Percentiles rank a stretch among this genome's conserved stretches.
Conservation (phyloP, 805 yeast genomes). For the Debaryomyces maramus region DNA sequence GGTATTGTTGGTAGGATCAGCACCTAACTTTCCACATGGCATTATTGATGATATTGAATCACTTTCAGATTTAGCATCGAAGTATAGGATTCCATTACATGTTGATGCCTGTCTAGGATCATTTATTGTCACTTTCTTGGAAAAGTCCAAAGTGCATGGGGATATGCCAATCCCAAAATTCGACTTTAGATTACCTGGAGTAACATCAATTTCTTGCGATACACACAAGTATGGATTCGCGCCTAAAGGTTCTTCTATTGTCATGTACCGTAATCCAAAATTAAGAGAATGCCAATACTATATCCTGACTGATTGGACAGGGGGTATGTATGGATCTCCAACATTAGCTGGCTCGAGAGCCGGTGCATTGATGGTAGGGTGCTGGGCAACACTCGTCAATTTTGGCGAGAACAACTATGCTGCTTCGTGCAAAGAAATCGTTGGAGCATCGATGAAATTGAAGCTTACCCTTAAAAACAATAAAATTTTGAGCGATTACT, state of each 20-base stretch:
- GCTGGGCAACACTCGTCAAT: conserved; percentile 90
- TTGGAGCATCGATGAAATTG: conserved; percentile 60
- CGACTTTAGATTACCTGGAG: conserved; percentile 84
- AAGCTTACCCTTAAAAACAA: conserved; percentile 46
- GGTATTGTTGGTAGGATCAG: conserved; percentile 84
- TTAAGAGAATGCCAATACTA: conserved; percentile 83
- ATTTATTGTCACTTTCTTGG: conserved; percentile 79
- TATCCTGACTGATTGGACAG: conserved; percentile 81
- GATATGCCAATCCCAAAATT: conserved; percentile 51
- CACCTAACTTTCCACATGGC: conserved; percentile 97
- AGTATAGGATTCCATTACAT: conserved; percentile 78
- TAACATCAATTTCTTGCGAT: conserved; percentile 98
- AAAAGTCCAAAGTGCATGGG: conserved; percentile 53
- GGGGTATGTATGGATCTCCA: conserved; percentile 95
- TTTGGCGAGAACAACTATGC: conserved; percentile 85
- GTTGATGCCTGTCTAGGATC: conserved; percentile 97
- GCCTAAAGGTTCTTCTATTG: conserved; percentile 92
- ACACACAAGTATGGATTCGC: conserved; percentile 99
- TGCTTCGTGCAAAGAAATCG: conserved; percentile 64
- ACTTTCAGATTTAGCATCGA: conserved; percentile 63
- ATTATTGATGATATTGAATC: conserved; percentile 84
- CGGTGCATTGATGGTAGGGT: conserved; percentile 96
- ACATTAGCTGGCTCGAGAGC: conserved; percentile 97
- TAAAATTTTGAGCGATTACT: conserved; percentile 48
- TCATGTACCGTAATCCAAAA: conserved; percentile 75